Evolutionary conservation across 208 protist genomes (phyloP).

Genomic region (Trichomonas gallinae): DNA sequence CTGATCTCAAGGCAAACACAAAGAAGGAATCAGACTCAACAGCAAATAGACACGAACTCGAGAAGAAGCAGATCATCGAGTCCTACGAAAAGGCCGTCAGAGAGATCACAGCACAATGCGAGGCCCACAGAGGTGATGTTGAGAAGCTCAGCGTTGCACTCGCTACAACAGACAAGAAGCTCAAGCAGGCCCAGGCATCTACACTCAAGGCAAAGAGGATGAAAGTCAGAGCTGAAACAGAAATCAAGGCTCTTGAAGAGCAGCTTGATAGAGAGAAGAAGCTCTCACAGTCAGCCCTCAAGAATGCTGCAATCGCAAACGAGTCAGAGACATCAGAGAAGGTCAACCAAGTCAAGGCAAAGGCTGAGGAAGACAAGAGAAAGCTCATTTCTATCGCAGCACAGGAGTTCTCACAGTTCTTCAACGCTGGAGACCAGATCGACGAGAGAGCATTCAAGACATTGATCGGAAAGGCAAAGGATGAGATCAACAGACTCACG

Average conservation of each 20-base stretch:
- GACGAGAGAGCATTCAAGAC: not conserved
- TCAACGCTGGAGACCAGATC: not conserved
- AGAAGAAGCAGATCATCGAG: conserved; percentile 7
- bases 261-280: not conserved
- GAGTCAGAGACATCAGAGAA: not conserved
- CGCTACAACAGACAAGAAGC: not conserved
- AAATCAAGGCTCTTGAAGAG: not conserved
- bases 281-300: not conserved
- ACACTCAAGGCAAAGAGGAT: not conserved
- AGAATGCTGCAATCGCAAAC: not conserved
- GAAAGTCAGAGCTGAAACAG: not conserved
- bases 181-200: not conserved
- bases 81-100: not conserved
- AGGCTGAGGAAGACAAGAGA: not conserved
- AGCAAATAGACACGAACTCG: not conserved
- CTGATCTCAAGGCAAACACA: not conserved
- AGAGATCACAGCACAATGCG: not conserved
- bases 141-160: not conserved
- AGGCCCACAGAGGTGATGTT: not conserved
- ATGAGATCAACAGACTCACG: not conserved
- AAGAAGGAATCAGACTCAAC: not conserved
- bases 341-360: not conserved
- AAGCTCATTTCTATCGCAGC: not conserved
- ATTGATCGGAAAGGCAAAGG: not conserved
- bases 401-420: not conserved